Percentiles rank a stretch among this genome's conserved stretches.
Conservation (phyloP, 2,329 filamentous ascomycete species). For the Penicillium sp. region DNA sequence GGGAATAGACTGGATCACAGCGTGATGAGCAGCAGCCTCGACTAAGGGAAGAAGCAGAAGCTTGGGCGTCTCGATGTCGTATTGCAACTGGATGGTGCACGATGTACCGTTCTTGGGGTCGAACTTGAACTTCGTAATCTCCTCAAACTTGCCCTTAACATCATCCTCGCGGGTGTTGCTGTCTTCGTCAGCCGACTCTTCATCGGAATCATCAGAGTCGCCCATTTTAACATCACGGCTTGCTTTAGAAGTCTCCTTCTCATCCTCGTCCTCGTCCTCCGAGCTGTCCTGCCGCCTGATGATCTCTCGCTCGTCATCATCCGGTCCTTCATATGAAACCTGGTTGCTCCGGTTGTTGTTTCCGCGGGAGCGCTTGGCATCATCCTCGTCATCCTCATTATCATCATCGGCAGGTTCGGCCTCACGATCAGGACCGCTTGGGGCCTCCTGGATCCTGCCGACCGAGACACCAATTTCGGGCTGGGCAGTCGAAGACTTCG, state of each 20-base stretch:
- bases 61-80: constrained; percentile 78
- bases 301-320: constrained; percentile 83
- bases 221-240: constrained; percentile 39
- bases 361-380: constrained; percentile 61
- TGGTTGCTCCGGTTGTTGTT: constrained; percentile 73
- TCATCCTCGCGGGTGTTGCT: constrained; percentile 60
- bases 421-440: constrained; percentile 49
- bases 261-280: constrained; percentile 56
- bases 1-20: constrained; percentile 83
- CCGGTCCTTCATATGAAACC: constrained; percentile 86
- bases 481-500: constrained; percentile 65
- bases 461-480: constrained; percentile 71
- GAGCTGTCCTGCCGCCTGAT: constrained; percentile 64
- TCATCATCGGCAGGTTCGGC: constrained; percentile 67
- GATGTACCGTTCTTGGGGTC: constrained; percentile 71
- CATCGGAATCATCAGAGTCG: constrained; percentile 31
- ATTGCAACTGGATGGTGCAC: constrained; percentile 81
- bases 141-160: constrained; percentile 62
- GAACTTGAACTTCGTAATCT: constrained; percentile 76
- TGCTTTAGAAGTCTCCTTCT: constrained; percentile 33
- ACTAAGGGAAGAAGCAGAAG: constrained; percentile 90
- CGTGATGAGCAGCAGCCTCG: constrained; percentile 73
- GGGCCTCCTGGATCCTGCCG: constrained; percentile 56
- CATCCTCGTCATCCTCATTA: constrained; percentile 76
- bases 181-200: constrained; percentile 46